phyloP scores from a whole-genome alignment of 2,329 filamentous ascomycete genomes.

The Fusarium lyarnte region DNA sequence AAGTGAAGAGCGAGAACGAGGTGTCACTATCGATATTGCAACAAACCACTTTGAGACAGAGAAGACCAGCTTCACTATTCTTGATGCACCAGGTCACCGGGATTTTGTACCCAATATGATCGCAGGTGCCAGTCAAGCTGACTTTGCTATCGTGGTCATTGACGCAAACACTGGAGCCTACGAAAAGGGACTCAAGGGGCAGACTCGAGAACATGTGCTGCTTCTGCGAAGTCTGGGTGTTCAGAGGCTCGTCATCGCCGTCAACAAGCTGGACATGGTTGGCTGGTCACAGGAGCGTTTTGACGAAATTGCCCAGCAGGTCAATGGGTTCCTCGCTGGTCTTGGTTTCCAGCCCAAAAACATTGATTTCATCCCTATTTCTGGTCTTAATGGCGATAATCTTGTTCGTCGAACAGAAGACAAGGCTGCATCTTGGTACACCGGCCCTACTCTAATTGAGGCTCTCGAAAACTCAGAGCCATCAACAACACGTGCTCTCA shows the following conservation, averaged over 20 bases:
- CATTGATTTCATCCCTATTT: constrained; percentile 87
- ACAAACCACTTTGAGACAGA: constrained; percentile 94
- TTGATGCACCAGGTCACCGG: constrained; percentile 92
- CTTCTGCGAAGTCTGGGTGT: constrained; percentile 92
- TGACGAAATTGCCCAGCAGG: constrained; percentile 83
- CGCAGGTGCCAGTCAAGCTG: constrained; percentile 92
- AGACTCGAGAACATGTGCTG: constrained; percentile 93
- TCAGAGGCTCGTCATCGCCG: constrained; percentile 84
- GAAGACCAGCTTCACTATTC: constrained; percentile 86
- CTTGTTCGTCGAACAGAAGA: constrained; percentile 70
- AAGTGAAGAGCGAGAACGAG: constrained; percentile 85
- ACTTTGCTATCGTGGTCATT: constrained; percentile 94
- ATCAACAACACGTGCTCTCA: constrained; percentile 69
- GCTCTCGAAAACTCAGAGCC: constrained; percentile 87
- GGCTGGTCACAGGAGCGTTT: constrained; percentile 86
- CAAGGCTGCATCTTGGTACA: constrained; percentile 78
- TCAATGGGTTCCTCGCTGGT: constrained; percentile 81
- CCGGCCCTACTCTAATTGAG: constrained; percentile 79
- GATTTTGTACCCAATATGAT: constrained; percentile 99
- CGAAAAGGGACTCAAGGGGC: constrained; percentile 90
- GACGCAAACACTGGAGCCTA: constrained; percentile 92
- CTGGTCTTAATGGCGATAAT: constrained; percentile 89
- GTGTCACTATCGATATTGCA: constrained; percentile 96
- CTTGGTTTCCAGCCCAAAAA: constrained; percentile 86
- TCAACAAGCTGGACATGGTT: constrained; percentile 95